phyloP scores from a whole-genome alignment of 805 yeast genomes.

The Cephaloascus albidus region DNA sequence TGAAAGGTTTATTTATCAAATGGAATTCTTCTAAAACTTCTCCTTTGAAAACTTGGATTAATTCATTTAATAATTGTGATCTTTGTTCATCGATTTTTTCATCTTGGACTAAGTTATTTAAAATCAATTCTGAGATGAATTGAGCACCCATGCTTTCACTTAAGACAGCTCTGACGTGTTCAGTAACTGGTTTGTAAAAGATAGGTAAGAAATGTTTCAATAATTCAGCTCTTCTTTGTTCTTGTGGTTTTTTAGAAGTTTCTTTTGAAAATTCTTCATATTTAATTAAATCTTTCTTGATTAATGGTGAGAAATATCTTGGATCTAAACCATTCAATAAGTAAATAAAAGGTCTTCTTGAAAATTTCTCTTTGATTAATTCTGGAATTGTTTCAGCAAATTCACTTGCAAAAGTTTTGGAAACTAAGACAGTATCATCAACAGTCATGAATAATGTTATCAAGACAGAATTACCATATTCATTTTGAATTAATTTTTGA shows the following conservation, averaged over 20 bases:
- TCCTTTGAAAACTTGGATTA: constrained; percentile 54
- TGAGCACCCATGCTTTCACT: constrained; percentile 77
- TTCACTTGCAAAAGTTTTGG: constrained; percentile 62
- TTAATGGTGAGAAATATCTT: constrained; percentile 68
- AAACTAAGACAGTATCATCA: constrained; percentile 84
- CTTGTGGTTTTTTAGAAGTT: constrained; percentile 82
- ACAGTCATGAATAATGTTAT: constrained; percentile 75
- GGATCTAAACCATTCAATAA: constrained; percentile 71
- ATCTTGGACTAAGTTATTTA: constrained; percentile 39
- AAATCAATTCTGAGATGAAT: constrained; percentile 65
- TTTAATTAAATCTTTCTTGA: constrained; percentile 47
- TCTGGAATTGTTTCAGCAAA: constrained; percentile 42
- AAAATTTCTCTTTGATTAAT: constrained; percentile 60
- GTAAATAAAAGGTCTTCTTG: constrained; percentile 84
- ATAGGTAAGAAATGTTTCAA: constrained; percentile 55
- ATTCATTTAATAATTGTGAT: constrained; percentile 41
- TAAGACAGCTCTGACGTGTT: constrained; percentile 42
- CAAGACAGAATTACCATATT: constrained; percentile 76
- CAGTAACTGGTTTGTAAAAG: constrained; percentile 45
- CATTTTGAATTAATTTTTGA: constrained; percentile 69
- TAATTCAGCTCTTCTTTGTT: constrained; percentile 65
- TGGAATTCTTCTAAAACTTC: constrained; percentile 61
- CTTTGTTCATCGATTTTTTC: constrained; percentile 28
- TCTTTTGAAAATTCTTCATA: constrained; percentile 53
- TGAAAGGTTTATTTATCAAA: constrained; percentile 61